phyloP scores from a whole-genome alignment of 192 early-diverging fungal species.

The Radiomyces spectabilis region DNA sequence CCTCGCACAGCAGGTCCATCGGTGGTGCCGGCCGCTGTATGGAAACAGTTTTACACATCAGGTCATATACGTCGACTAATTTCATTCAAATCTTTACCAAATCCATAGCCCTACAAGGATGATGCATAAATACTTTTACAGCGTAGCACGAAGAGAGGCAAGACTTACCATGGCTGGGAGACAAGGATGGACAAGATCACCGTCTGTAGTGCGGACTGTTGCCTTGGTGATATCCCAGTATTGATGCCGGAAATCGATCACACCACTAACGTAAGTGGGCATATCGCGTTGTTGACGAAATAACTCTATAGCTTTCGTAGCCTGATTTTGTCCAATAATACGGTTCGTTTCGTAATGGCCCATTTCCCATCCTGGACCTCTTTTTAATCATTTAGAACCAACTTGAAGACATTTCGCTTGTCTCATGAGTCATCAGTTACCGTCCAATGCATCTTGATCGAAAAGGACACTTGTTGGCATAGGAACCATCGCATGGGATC shows the following conservation, averaged over 20 bases:
- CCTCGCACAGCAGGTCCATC: background rate
- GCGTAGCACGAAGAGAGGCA: background rate
- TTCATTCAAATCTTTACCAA: too few species aligned
- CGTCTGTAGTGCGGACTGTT: background rate
- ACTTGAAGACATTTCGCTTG: too few species aligned
- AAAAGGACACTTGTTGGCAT: slow-evolving; percentile 14
- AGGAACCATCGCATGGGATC: slow-evolving; percentile 20
- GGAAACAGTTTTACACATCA: too few species aligned
- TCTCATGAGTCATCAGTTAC: too few species aligned
- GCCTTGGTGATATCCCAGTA: slow-evolving; percentile 17
- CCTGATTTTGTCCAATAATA: slow-evolving; percentile 28
- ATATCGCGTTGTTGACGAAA: background rate
- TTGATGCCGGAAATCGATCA: slow-evolving; percentile 10
- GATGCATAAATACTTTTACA: background rate
- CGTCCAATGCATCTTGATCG: slow-evolving; percentile 22
- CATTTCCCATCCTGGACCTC: slow-evolving; percentile 19
- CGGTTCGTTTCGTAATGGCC: slow-evolving; percentile 18
- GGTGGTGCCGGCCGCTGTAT: background rate
- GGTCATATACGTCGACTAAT: too few species aligned
- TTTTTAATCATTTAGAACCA: too few species aligned
- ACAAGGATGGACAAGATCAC: slow-evolving; percentile 4
- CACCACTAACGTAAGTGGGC: slow-evolving; percentile 1
- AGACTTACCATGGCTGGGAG: slow-evolving; percentile 22
- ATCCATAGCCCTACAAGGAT: background rate
- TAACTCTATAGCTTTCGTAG: slow-evolving; percentile 15